Base-by-base conservation (phyloP, 2,329 filamentous ascomycete genomes). In the Trichoderma sp. region DNA sequence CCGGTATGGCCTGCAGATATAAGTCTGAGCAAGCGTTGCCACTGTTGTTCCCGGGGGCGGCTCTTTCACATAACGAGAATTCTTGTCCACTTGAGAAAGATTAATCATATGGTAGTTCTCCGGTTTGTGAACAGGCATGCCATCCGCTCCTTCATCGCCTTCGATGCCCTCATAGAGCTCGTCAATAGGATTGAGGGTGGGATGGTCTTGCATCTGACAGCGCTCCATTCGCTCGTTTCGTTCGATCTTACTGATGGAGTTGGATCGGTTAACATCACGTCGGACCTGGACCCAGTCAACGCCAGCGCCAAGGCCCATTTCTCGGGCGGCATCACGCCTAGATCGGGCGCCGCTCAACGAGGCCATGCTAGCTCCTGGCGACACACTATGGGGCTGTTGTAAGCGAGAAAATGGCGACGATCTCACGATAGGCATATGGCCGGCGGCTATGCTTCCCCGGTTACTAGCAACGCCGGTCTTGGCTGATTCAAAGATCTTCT, bases 221-320 rank as follows among this genome's bases (percentile, higher is more conserved):
- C 95, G 88, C 75, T 99, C 95, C 55, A 88, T 90, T 66, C 95
- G 86, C 77, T 99, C 96, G 49, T 89, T 85, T 24, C 91, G 88
- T 81, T 99, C 96, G 72, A 95, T 96, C 71, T 90, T 91, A 79
- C 94, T 97, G 47, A 97, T 84, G 0, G 95, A 96, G 76, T 97
- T 98, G 4, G 95, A 97, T 43, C 96, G 88, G 79, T 99, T 98
- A 58, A 99, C 91, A 79, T 99, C 96, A 57, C 96, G 89, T 43
- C 96, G 91, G 27, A 98, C 94, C 78, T 98, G 94, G n/a, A 99
- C 94, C 94, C 96, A 99, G 78, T 98, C 95, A 16, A 92, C 86
- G 13, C 82, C 82, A 24, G 82, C 74, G 47, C 83, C 86, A 7
- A 91, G 79, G 2, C 91, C 93, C 86, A 91, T 91, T 21, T 96